A percentile compares a stretch with the other conserved stretches of the same genome.
Evolutionary conservation across 495 filamentous ascomycete genomes (phyloP).

Genomic region (Penicillium mononematosum): DNA sequence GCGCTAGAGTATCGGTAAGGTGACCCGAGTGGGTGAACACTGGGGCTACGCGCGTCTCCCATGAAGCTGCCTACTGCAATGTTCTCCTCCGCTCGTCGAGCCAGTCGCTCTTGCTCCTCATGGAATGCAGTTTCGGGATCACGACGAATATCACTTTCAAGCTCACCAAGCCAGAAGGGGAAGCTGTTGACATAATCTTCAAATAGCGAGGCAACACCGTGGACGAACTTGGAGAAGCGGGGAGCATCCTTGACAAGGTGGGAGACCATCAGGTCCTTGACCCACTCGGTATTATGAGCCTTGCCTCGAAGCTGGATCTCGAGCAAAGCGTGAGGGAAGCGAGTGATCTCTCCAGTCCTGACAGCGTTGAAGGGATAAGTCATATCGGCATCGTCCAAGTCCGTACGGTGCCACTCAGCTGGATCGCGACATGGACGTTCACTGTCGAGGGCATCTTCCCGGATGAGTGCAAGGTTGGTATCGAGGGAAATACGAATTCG

Average conservation of each 20-base stretch:
- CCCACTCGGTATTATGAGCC: conserved; percentile 76
- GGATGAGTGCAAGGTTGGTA: conserved; percentile 86
- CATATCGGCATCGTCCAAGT: conserved; percentile 82
- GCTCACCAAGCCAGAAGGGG: conserved; percentile 89
- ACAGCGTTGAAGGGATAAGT: conserved; percentile 81
- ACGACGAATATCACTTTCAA: conserved; percentile 88
- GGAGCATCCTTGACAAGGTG: conserved; percentile 88
- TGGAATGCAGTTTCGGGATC: conserved; percentile 91
- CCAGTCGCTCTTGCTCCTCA: conserved; percentile 79
- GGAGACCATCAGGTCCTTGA: conserved; percentile 84
- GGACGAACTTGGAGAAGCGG: conserved; percentile 94
- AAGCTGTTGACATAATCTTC: conserved; percentile 95
- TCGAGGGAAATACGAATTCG: conserved; percentile 90
- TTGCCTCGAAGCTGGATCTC: conserved; percentile 88
- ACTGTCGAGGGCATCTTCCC: conserved; percentile 82
- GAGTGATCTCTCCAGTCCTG: conserved; percentile 85
- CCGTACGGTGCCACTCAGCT: conserved; percentile 82
- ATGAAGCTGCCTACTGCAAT: conserved; percentile 85
- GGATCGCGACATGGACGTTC: conserved; percentile 86
- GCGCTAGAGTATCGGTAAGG: conserved; percentile 43
- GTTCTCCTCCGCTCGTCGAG: conserved; percentile 78
- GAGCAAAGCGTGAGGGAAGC: conserved; percentile 86
- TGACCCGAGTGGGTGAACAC: conserved; percentile 55
- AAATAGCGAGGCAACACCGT: conserved; percentile 86
- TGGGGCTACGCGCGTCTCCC: conserved; percentile 47